Evolutionary conservation across 805 yeast genomes (phyloP).

Genomic region (Kodamaea neixiangensis): DNA sequence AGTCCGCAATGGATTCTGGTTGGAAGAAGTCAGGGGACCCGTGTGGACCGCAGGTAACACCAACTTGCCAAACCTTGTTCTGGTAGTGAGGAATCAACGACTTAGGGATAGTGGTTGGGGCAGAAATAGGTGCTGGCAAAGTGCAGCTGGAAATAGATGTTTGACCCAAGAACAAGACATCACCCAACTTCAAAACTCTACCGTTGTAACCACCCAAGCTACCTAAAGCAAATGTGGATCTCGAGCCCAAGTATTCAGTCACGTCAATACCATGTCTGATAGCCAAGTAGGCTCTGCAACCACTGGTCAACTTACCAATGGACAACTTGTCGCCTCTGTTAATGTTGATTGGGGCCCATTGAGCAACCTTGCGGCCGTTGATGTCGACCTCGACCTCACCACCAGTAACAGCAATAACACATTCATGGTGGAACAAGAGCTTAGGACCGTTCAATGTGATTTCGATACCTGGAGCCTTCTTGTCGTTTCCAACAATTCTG

Average conservation of each 20-base stretch:
- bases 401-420: slow-evolving; percentile 83
- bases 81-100: slow-evolving; percentile 55
- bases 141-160: slow-evolving; percentile 67
- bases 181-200: slow-evolving; percentile 87
- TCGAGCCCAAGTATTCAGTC: slow-evolving; percentile 90
- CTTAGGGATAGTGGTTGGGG: slow-evolving; percentile 59
- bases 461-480: slow-evolving; percentile 85
- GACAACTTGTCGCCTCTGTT: slow-evolving; percentile 73
- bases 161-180: slow-evolving; percentile 83
- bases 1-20: slow-evolving; percentile 69
- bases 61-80: slow-evolving; percentile 73
- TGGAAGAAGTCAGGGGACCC: slow-evolving; percentile 95
- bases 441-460: slow-evolving; percentile 87
- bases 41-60: slow-evolving; percentile 96
- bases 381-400: slow-evolving; percentile 71
- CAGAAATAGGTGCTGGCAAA: slow-evolving; percentile 70
- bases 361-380: slow-evolving; percentile 55
- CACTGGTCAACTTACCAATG: slow-evolving; percentile 79
- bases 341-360: slow-evolving; percentile 74
- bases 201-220: slow-evolving; percentile 94
- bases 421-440: slow-evolving; percentile 76
- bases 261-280: slow-evolving; percentile 93
- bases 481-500: slow-evolving; percentile 84
- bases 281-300: slow-evolving; percentile 89
- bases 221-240: slow-evolving; percentile 95